Evolutionary conservation across 257 asterid genomes (phyloP), one percentile per base, ranked within the genome.

Genomic region (Solanum clarkiae): DNA sequence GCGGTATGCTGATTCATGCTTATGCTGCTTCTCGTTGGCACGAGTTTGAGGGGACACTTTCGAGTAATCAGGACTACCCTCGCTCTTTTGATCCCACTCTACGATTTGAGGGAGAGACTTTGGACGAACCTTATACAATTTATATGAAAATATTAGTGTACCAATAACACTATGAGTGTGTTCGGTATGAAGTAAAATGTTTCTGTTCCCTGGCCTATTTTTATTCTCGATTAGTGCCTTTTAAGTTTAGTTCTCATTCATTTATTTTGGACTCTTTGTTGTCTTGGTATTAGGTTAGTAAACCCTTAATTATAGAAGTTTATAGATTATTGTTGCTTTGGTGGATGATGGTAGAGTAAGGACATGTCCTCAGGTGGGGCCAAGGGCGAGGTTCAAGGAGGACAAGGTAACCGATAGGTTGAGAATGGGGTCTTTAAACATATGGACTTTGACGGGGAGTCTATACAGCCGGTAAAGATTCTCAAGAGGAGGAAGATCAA

Each of bases 51-150:
- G 60, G 71, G 91, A 90, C 65, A 92, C 89, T 13, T 86, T 85
- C 0, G 91, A 81, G 85, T 89, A 92, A 75, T 92, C 86, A 11
- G 91, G 89, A 56, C 85, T 86, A 8, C 15, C 81, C 49, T 70
- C 80, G 18, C 85, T 84, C 88, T 87, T 86, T 9, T 89, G 86
- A 70, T 92, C 95, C 94, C 91, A 90, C 16, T 57, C 90, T 84
- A 92, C 94, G 40, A 92, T 90, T 75, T 89, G 90, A 62, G 95
- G 95, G 77, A 92, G 93, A 2, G 87, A 45, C 89, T 40, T 88
- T 80, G 89, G 84, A 40, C 16, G 26, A 22, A 26, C 85, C 77
- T 66, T 84, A 84, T 86, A 74, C 84, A 84, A 53, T 53, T 83
- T 62, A 68, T 18, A 15, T 44, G 18, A 11, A 71, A 10, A 20